These are phyloP conservation scores for Epichloe hybrida DNA, from an alignment of 2,329 filamentous ascomycete species.

Conservation along the genomic window DNA sequence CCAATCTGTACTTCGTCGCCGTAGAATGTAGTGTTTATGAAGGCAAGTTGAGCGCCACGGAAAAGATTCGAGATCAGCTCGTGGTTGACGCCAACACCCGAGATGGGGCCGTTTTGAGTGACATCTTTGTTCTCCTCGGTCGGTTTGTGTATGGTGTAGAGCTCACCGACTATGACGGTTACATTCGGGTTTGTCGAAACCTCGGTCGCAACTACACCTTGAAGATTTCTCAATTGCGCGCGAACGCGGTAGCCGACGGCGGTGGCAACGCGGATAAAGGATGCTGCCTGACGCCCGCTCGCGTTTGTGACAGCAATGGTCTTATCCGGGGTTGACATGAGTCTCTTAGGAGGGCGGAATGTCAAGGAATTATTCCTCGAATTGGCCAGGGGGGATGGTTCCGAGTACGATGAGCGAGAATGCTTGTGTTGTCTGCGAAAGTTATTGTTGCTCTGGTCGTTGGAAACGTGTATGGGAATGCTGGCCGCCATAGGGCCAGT, in stretches of 20 bases:
- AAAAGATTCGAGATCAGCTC: conserved; percentile 67
- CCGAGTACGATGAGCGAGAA: conserved; percentile 48
- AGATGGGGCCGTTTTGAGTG: conserved; percentile 51
- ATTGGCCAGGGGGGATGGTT: conserved; percentile 38
- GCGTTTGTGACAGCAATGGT: conserved; percentile 92
- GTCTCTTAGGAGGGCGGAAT: conserved; percentile 46
- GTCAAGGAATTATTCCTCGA: conserved; percentile 47
- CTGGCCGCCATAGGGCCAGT: conserved; percentile 24
- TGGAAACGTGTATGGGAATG: conserved; percentile 24
- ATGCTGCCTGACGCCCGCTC: conserved; percentile 88
- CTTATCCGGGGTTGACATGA: conserved; percentile 51
- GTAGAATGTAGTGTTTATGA: conserved; percentile 96
- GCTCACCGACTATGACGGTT: conserved; percentile 48
- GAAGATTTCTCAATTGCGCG: conserved; percentile 77
- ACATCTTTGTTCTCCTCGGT: conserved; percentile 45
- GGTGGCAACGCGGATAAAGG: conserved; percentile 83
- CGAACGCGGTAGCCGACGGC: conserved; percentile 89
- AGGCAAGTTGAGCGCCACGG: conserved; percentile 71
- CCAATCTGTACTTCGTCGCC: conserved; percentile 89
- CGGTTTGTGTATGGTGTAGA: conserved; percentile 42
- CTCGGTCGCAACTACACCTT: conserved; percentile 80
- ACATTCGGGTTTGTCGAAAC: conserved; percentile 69
- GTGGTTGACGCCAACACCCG: conserved; percentile 55
- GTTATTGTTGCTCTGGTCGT: conserved; percentile 21
- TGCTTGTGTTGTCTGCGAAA: conserved; percentile 41